Evolutionary conservation across 192 early-diverging fungal genomes (phyloP).

Genomic region (Chytriomyces sp.): DNA sequence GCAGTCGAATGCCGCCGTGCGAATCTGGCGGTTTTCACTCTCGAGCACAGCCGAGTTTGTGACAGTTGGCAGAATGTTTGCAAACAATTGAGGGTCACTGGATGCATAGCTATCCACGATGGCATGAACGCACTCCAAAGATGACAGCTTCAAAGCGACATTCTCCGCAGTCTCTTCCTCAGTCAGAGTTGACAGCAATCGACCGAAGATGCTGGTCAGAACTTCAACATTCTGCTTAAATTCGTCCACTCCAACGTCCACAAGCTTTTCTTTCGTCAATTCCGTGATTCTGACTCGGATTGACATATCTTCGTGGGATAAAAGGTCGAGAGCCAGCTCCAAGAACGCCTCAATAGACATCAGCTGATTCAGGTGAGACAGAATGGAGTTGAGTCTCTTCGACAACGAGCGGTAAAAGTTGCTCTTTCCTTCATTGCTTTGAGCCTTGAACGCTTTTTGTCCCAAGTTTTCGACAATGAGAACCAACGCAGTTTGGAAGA

Average conservation of each 20-base stretch:
- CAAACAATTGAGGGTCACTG: slow-evolving; percentile 66
- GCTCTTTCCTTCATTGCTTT: slow-evolving; percentile 21
- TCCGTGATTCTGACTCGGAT: slow-evolving; percentile 68
- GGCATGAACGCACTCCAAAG: slow-evolving; percentile 78
- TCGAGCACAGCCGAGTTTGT: slow-evolving; percentile 26
- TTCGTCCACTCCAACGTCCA: slow-evolving; percentile 52
- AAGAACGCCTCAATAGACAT: slow-evolving; percentile 80
- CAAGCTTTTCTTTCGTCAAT: slow-evolving; percentile 74
- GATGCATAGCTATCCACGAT: slow-evolving; percentile 71
- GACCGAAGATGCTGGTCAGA: slow-evolving; percentile 58
- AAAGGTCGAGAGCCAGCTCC: slow-evolving; percentile 66
- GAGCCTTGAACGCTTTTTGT: not conserved
- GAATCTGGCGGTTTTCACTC: slow-evolving; percentile 36
- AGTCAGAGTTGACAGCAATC: slow-evolving; percentile 49
- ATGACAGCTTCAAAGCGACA: slow-evolving; percentile 65
- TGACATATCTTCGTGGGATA: slow-evolving; percentile 43
- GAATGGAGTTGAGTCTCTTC: slow-evolving; percentile 71
- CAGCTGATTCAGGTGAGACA: slow-evolving; percentile 77
- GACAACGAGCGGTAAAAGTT: slow-evolving; percentile 16
- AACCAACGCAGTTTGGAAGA: slow-evolving; percentile 62
- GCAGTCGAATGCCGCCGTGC: slow-evolving; percentile 55
- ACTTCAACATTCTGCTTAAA: slow-evolving; percentile 49
- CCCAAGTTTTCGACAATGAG: slow-evolving; percentile 54
- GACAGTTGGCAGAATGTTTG: slow-evolving; percentile 54
- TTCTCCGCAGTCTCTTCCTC: slow-evolving; percentile 44